Conservation (phyloP, 169 alveolate species). For the Plasmodium billcollinsi region DNA sequence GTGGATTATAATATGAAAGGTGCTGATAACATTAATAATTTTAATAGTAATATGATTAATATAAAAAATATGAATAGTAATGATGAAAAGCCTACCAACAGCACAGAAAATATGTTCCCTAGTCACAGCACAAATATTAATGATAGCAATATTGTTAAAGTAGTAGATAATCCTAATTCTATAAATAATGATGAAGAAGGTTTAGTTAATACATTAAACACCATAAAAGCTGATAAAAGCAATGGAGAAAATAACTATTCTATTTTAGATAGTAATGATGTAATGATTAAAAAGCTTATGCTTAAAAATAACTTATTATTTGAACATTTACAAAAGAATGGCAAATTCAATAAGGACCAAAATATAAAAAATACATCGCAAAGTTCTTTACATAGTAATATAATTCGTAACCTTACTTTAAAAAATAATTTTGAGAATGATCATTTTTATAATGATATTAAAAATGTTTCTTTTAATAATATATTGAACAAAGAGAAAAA, state of each 20-base stretch:
- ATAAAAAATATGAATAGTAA: not conserved
- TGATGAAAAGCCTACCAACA: not conserved
- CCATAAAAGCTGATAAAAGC: slow-evolving; percentile 14
- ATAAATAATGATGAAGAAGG: not conserved
- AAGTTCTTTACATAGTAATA: not conserved
- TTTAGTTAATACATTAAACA: slow-evolving; percentile 1
- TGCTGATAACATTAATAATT: not conserved
- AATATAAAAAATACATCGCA: not conserved
- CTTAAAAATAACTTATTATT: not conserved
- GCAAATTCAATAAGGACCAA: slow-evolving; percentile 5
- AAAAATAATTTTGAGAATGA: not conserved
- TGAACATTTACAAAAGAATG: slow-evolving; percentile 5
- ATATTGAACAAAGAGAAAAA: not conserved
- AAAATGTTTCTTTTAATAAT: not conserved
- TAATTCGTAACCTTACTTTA: not conserved
- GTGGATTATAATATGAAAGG: not conserved
- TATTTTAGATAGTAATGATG: not conserved
- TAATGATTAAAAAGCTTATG: slow-evolving; percentile 3
- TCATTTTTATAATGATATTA: not conserved
- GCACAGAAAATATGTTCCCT: not conserved
- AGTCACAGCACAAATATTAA: not conserved
- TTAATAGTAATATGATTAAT: not conserved
- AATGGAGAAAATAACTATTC: not conserved
- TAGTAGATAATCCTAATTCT: too few relatives aligned
- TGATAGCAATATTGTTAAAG: not conserved